A percentile compares a stretch with the other conserved stretches of the same genome.
phyloP scores from a whole-genome alignment of 164 flowering plant genomes.

The Nymphaea colorata region DNA sequence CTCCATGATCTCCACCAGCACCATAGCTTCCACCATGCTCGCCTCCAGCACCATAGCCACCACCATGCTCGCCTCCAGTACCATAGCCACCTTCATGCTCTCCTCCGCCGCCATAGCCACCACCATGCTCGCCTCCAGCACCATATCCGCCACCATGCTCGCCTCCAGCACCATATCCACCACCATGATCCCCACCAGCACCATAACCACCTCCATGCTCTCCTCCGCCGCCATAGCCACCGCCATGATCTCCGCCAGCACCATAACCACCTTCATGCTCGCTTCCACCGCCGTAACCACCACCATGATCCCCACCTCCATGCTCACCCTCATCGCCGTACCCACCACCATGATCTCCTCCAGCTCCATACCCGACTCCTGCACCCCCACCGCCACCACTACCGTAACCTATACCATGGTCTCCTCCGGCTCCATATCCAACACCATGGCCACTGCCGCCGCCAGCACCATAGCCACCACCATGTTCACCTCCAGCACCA shows the following conservation, averaged over 20 bases:
- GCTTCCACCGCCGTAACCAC: constrained; percentile 9
- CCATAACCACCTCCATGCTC: constrained; percentile 19
- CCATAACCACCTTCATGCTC: constrained; percentile 19
- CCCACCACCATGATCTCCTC: not conserved
- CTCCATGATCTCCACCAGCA: constrained; percentile 8
- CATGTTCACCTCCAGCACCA: constrained; percentile 13
- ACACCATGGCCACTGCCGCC: constrained; percentile 4
- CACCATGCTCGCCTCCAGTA: constrained; percentile 12
- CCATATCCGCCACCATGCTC: constrained; percentile 8
- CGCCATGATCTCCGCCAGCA: constrained; percentile 1
- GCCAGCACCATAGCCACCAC: constrained; percentile 15
- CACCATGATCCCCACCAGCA: constrained; percentile 24
- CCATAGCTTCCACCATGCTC: not conserved
- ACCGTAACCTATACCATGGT: constrained; percentile 15
- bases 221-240: not conserved
- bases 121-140: not conserved
- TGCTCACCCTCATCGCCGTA: constrained; percentile 11
- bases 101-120: constrained; percentile 5
- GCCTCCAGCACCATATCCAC: constrained; percentile 14
- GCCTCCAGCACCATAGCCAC: constrained; percentile 4
- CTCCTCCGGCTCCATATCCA: constrained; percentile 1
- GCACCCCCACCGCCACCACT: constrained; percentile 14
- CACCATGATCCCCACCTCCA: constrained; percentile 12
- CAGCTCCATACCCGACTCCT: not conserved
- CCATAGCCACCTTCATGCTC: constrained; percentile 3